phyloP scores from a whole-genome alignment of 1,284 basidiomycete genomes.

The Malassezia sympodialis region DNA sequence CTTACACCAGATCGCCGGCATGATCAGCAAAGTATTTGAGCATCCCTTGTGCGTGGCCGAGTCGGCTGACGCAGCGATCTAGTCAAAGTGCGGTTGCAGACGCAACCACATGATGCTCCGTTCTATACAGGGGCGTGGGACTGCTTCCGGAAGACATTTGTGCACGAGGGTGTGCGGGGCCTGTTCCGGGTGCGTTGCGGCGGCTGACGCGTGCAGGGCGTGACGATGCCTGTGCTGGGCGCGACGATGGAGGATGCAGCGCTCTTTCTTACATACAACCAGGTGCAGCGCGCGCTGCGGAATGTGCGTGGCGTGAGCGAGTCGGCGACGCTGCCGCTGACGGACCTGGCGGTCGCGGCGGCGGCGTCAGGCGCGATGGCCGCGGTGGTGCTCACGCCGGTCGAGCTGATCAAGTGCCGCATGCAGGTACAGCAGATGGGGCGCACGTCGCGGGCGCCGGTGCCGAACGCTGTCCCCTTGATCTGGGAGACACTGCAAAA shows the following conservation, averaged over 20 bases:
- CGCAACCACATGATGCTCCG: slow-evolving; percentile 32
- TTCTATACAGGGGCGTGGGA: slow-evolving; percentile 35
- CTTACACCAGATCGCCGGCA: slow-evolving; percentile 26
- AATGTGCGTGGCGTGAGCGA: slow-evolving; percentile 22
- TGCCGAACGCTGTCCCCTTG: slow-evolving; percentile 55
- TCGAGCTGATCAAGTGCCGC: slow-evolving; percentile 84
- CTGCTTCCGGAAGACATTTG: slow-evolving; percentile 38
- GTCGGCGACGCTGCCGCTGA: slow-evolving; percentile 49
- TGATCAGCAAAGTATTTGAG: slow-evolving; percentile 44
- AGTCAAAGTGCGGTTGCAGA: slow-evolving; percentile 45
- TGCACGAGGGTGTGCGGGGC: slow-evolving; percentile 36
- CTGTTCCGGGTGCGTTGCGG: slow-evolving; percentile 27
- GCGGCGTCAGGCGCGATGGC: slow-evolving; percentile 71
- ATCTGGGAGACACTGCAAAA: slow-evolving; percentile 58
- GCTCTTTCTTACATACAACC: slow-evolving; percentile 75
- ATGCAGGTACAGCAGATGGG: slow-evolving; percentile 86
- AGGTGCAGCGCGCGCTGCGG: slow-evolving; percentile 63
- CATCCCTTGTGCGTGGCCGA: slow-evolving; percentile 33
- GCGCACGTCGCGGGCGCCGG: slow-evolving; percentile 13
- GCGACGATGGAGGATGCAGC: slow-evolving; percentile 84
- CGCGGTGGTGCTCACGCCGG: slow-evolving; percentile 75
- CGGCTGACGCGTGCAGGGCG: slow-evolving; percentile 54
- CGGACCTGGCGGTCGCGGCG: slow-evolving; percentile 64
- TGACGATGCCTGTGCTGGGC: slow-evolving; percentile 76
- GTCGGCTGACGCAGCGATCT: slow-evolving; percentile 23